A percentile compares a stretch with the other conserved stretches of the same genome.
phyloP scores from a whole-genome alignment of 345 rosid genomes.

The Salix exigua region DNA sequence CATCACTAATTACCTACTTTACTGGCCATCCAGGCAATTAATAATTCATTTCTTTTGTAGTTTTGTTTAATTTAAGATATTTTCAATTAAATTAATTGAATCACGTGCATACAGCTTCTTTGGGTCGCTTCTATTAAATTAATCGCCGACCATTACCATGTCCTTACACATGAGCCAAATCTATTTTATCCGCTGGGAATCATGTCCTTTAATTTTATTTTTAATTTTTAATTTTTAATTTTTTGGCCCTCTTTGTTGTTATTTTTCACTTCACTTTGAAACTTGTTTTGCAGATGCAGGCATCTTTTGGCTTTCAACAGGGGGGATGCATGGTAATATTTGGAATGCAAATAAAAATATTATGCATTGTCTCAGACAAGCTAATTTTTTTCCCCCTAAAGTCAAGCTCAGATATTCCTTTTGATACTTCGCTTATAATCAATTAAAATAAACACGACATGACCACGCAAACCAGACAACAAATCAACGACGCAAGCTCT shows the following conservation, averaged over 20 bases:
- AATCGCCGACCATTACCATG: conserved; percentile 37
- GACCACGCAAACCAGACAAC: not conserved
- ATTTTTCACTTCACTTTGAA: not conserved
- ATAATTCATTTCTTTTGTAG: not conserved
- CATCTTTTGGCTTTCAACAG: no score
- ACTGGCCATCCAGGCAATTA: not conserved
- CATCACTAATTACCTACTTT: not conserved
- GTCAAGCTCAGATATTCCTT: no score
- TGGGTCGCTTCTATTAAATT: not conserved
- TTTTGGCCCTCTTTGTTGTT: not conserved
- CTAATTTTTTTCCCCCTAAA: no score
- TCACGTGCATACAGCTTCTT: conserved; percentile 27
- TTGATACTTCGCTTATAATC: no score
- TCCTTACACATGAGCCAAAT: conserved; percentile 14
- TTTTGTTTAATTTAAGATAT: not conserved
- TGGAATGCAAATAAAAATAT: no score
- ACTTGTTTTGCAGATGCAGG: not conserved
- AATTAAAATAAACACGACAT: not conserved
- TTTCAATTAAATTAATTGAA: not conserved
- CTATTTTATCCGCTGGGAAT: not conserved
- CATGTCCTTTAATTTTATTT: not conserved
- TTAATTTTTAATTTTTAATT: no score
- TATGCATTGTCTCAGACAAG: no score
- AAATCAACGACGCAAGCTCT: not conserved
- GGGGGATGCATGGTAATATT: no score